Evolutionary conservation across 805 yeast species (phyloP).

Genomic region (Schizosaccharomyces japonicus): DNA sequence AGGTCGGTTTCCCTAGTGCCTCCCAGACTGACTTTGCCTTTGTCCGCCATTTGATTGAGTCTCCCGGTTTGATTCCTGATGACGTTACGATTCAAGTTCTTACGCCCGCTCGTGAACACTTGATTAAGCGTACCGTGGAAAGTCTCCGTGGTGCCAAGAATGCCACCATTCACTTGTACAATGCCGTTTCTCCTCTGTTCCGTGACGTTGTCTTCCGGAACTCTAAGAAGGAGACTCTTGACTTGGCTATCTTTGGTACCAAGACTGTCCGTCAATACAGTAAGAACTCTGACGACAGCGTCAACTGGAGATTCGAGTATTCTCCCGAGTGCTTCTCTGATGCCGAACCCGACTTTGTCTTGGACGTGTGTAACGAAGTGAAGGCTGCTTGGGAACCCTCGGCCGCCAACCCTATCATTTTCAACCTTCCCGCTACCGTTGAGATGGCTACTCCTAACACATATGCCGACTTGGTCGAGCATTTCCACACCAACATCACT

Average conservation of each 20-base stretch:
- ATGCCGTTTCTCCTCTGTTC: conserved; percentile 56
- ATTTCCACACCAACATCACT: conserved; percentile 33
- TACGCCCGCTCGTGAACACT: conserved; percentile 52
- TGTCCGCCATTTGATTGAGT: conserved; percentile 48
- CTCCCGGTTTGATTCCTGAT: conserved; percentile 28
- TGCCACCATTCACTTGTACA: conserved; percentile 54
- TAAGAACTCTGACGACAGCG: conserved; percentile 38
- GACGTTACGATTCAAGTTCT: conserved; percentile 60
- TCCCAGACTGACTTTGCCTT: conserved; percentile 62
- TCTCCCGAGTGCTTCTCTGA: conserved; percentile 65
- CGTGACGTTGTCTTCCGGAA: conserved; percentile 46
- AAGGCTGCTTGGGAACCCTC: conserved; percentile 53
- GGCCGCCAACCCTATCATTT: conserved; percentile 40
- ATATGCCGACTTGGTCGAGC: conserved; percentile 68
- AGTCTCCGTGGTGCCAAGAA: conserved; percentile 47
- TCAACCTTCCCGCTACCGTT: conserved; percentile 67
- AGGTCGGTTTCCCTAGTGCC: conserved; percentile 63
- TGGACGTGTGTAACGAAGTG: conserved; percentile 51
- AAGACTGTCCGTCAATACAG: conserved; percentile 40
- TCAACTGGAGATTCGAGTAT: conserved; percentile 54
- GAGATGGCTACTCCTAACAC: conserved; percentile 63
- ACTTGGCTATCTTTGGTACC: conserved; percentile 38
- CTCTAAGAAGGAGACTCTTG: conserved; percentile 29
- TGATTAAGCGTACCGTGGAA: conserved; percentile 48
- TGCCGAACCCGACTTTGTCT: conserved; percentile 37